Evolutionary conservation across 202 grass and related monocot genomes (phyloP).

Genomic region (Setaria viridis): DNA sequence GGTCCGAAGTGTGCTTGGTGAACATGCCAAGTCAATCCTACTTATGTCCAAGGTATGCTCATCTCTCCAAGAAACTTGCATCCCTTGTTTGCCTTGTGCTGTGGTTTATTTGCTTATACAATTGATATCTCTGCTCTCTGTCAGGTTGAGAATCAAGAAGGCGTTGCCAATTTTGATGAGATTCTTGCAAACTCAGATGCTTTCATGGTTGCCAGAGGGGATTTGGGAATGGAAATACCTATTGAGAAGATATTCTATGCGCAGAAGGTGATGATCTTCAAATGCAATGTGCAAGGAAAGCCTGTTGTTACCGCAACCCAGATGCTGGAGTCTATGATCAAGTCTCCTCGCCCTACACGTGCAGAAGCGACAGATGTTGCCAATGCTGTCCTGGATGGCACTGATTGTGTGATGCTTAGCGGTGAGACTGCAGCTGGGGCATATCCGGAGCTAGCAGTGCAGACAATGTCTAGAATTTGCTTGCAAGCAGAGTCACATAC

Average conservation of each 20-base stretch:
- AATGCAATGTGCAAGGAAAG: constrained; percentile 88
- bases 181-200: constrained; percentile 87
- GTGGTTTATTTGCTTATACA: constrained; percentile 38
- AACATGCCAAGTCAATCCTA: constrained; percentile 75
- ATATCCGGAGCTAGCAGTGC: constrained; percentile 80
- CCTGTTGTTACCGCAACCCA: constrained; percentile 91
- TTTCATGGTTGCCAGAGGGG: constrained; percentile 86
- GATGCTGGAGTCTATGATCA: constrained; percentile 97
- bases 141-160: constrained; percentile 93
- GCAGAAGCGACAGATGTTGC: constrained; percentile 88
- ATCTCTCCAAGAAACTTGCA: background rate
- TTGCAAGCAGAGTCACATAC: constrained; percentile 67
- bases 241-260: constrained; percentile 93
- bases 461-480: constrained; percentile 86
- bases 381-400: constrained; percentile 88
- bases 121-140: background rate
- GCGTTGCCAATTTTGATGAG: constrained; percentile 90
- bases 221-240: constrained; percentile 93
- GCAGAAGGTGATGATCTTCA: constrained; percentile 91
- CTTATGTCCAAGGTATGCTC: constrained; percentile 87
- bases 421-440: constrained; percentile 87
- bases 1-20: constrained; percentile 70
- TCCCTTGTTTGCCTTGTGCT: background rate
- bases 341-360: constrained; percentile 82
- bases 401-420: constrained; percentile 87